Percentiles rank a stretch among this genome's conserved stretches.
Evolutionary conservation across 2,329 filamentous ascomycete genomes (phyloP).

Genomic region (Diaporthe nobilis): DNA sequence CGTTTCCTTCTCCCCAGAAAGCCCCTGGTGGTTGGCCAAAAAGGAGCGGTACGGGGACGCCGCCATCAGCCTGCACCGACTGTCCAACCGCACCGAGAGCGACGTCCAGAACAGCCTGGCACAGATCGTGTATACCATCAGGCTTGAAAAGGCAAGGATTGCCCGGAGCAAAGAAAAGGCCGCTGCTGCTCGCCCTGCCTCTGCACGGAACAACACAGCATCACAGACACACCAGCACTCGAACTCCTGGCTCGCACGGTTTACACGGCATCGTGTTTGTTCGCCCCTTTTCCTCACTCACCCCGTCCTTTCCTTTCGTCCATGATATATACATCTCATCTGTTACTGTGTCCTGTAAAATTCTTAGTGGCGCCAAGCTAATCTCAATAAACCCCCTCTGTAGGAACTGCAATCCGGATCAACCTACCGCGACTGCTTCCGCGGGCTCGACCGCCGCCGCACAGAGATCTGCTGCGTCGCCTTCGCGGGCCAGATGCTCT

Average conservation of each 20-base stretch:
- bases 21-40: conserved; percentile 60
- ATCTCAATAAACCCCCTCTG: conserved; percentile 51
- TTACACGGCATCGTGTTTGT: conserved; percentile 35
- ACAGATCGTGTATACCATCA: conserved; percentile 32
- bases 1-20: conserved; percentile 57
- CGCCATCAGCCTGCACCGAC: conserved; percentile 56
- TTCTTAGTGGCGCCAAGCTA: conserved; percentile 44
- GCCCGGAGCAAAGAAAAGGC: conserved; percentile 15
- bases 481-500: conserved; percentile 58
- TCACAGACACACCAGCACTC: neutral
- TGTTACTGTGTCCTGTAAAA: neutral
- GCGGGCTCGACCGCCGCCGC: conserved; percentile 59
- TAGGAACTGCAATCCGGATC: conserved; percentile 60
- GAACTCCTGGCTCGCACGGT: conserved; percentile 24
- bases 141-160: conserved; percentile 38
- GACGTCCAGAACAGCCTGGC: conserved; percentile 32
- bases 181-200: conserved; percentile 26
- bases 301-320: neutral
- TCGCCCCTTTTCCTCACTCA: conserved; percentile 16
- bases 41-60: conserved; percentile 51
- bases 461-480: conserved; percentile 59
- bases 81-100: conserved; percentile 50
- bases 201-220: conserved; percentile 22
- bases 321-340: conserved; percentile 1
- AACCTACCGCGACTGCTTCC: conserved; percentile 63